Base-by-base conservation (phyloP, 23 red algal species). In the Chondrus crispus region DNA sequence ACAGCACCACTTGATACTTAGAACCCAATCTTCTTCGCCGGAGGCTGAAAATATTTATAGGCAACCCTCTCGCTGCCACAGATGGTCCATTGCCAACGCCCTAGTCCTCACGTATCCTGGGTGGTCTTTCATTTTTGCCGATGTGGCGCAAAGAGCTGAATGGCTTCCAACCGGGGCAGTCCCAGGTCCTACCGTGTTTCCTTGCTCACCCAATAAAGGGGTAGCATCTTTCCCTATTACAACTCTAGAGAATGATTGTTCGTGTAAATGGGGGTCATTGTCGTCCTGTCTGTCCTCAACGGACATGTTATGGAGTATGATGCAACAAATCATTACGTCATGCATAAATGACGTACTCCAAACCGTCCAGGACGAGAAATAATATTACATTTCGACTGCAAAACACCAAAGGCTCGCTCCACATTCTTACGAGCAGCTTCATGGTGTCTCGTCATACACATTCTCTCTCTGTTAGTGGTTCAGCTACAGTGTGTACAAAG, bases 271-370 rank as follows among this genome's bases (percentile, higher is more conserved):
- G 22, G n/a, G 1, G 71, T 77, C 71, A 7, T 7, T 11, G 43
- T 26, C 71, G 10, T 40, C 26, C 11, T 38, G 10, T 37, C 71
- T 57, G 26, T 77, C 71, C 26, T 2, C 71, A 26, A 48, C 19
- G 26, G 26, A 35, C 71, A 77, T 77, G 71, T 77, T 47, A 38
- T 77, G 71, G 29, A 77, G 43, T 12, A 77, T 77, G n/a, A 77
- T 10, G 38, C 32, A 26, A 20, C 0, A 77, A 20, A 26, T 1
- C 71, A 77, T 77, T 24, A 77, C 9, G 38, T 24, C 38, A 38
- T 48, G 38, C 71, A 77, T 77, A 26, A n/a, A 11, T 37, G 38
- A 77, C 71, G 43, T 26, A 46, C 71, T 10, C 10, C 22, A 77
- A 40, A 8, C 44, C 24, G 26, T 9, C 1, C 13, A 26, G 71